A percentile compares a stretch with the other conserved stretches of the same genome.
Conservation (phyloP, 768 basidiomycete genomes). For the Sporobolomyces phaffii region DNA sequence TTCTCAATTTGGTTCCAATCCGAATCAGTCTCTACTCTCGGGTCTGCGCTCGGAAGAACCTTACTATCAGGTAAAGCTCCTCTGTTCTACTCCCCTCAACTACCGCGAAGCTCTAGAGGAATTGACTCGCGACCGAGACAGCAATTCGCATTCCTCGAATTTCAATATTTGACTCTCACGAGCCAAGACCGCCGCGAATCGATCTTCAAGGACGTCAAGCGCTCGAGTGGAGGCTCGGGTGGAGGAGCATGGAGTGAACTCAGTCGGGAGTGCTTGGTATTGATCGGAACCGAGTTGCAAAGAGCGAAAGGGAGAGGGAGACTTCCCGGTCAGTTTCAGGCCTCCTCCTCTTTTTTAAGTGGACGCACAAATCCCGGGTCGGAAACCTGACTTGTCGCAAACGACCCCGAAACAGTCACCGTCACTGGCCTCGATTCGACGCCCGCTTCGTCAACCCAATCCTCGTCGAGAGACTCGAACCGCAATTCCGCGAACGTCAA, state of each 20-base stretch:
- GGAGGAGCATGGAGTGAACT: constrained; percentile 35
- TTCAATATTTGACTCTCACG: constrained; percentile 18
- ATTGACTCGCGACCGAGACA: not conserved
- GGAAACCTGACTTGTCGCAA: not conserved
- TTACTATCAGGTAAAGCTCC: constrained; percentile 30
- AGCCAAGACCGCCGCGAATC: constrained; percentile 20
- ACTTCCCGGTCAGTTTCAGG: constrained; percentile 1
- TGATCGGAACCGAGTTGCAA: constrained; percentile 37
- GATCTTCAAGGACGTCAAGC: constrained; percentile 39
- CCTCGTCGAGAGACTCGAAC: not conserved
- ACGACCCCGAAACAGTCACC: not conserved
- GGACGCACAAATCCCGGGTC: too few species aligned
- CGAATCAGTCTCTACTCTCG: constrained; percentile 31
- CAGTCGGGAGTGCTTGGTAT: constrained; percentile 30
- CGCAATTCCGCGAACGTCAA: constrained; percentile 8
- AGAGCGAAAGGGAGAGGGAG: constrained; percentile 23
- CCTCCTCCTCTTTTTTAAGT: too few species aligned
- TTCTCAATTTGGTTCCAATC: constrained; percentile 28
- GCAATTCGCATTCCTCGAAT: constrained; percentile 39
- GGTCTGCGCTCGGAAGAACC: constrained; percentile 24
- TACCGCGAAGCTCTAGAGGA: not conserved
- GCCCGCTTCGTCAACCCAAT: not conserved
- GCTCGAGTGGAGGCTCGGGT: not conserved
- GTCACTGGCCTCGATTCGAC: not conserved
- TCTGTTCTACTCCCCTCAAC: not conserved